Conservation (phyloP, 768 basidiomycete species). For the Phylloporus sp. region DNA sequence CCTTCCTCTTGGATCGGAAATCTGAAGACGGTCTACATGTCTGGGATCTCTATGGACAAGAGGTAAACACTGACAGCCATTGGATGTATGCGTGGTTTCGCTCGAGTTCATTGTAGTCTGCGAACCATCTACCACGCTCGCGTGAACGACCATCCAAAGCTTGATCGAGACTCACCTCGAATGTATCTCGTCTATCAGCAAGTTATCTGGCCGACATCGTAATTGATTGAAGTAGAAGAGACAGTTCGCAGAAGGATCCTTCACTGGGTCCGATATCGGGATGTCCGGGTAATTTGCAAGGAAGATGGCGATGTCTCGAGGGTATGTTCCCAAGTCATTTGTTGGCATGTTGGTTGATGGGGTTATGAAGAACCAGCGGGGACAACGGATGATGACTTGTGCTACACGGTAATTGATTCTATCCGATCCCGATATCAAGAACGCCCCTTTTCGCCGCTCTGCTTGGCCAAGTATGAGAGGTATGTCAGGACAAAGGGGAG, state of each 20-base stretch:
- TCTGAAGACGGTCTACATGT: constrained; percentile 29
- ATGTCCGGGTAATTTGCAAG: constrained; percentile 22
- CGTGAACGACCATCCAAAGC: not conserved
- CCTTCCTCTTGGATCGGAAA: constrained; percentile 74
- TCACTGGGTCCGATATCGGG: constrained; percentile 4
- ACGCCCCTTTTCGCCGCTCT: not conserved
- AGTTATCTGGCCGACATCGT: constrained; percentile 57
- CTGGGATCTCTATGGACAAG: not conserved
- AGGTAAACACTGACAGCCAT: constrained; percentile 57
- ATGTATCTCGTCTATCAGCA: constrained; percentile 60
- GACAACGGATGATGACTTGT: constrained; percentile 8
- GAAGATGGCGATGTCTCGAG: constrained; percentile 26
- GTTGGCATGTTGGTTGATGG: constrained; percentile 15
- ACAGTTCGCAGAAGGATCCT: constrained; percentile 39
- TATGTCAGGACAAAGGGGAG: no score
- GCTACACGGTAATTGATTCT: constrained; percentile 1
- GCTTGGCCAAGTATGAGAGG: not conserved
- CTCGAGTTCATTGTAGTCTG: constrained; percentile 59
- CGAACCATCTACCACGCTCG: constrained; percentile 52
- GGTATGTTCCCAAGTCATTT: not conserved
- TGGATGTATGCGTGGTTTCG: constrained; percentile 70
- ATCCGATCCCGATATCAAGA: constrained; percentile 1
- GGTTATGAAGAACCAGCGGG: constrained; percentile 4
- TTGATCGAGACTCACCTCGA: constrained; percentile 37
- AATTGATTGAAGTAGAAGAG: constrained; percentile 56